Evolutionary conservation across 768 basidiomycete species (phyloP).

Genomic region (Tulasnella sp.): DNA sequence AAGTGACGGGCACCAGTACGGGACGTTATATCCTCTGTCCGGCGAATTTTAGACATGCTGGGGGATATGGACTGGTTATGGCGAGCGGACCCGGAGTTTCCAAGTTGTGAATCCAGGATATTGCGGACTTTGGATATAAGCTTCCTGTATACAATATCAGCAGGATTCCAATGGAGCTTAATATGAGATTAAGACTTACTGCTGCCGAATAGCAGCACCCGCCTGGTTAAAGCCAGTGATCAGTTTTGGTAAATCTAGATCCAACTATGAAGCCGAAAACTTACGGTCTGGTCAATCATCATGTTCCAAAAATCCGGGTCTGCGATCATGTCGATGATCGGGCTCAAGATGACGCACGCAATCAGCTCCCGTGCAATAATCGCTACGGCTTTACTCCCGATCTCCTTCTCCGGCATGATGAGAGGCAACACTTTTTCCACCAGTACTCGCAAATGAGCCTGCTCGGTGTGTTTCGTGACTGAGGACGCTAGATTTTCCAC

Average conservation of each 20-base stretch:
- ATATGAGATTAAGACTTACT: conserved; percentile 32
- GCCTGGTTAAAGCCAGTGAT: conserved; percentile 32
- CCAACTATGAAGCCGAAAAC: conserved; percentile 26
- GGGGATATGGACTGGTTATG: neutral
- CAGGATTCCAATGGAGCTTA: neutral
- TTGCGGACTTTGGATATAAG: conserved; percentile 81
- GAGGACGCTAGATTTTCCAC: conserved; percentile 81
- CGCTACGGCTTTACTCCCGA: conserved; percentile 54
- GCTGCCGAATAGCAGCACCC: conserved; percentile 60
- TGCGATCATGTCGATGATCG: conserved; percentile 82
- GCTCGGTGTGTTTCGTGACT: conserved; percentile 83
- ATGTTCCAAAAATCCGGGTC: conserved; percentile 98
- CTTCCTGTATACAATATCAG: conserved; percentile 38
- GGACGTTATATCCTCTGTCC: conserved; percentile 67
- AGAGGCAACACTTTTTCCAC: conserved; percentile 61
- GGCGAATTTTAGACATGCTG: conserved; percentile 18
- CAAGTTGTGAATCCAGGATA: conserved; percentile 70
- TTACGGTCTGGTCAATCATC: conserved; percentile 80
- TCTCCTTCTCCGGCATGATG: conserved; percentile 68
- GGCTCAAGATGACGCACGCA: conserved; percentile 71
- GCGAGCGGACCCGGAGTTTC: conserved; percentile 23
- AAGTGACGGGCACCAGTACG: conserved; percentile 75
- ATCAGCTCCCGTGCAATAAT: conserved; percentile 74
- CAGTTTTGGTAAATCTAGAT: neutral
- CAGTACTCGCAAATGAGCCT: conserved; percentile 65